A percentile compares a stretch with the other conserved stretches of the same genome.
Evolutionary conservation across 345 rosid genomes (phyloP).

Genomic region (Camelina hispida): DNA sequence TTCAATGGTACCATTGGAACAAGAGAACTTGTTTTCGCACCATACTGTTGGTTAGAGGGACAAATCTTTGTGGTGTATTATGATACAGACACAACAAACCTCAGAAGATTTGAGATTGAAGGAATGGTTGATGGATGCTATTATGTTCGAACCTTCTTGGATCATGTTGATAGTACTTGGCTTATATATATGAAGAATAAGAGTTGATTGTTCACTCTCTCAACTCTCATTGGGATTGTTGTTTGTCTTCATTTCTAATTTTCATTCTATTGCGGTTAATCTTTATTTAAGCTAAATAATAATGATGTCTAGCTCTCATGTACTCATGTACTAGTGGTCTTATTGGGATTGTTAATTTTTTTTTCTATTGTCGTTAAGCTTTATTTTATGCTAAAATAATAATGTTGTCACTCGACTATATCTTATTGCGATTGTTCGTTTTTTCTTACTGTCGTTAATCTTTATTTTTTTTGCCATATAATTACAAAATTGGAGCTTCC

Average conservation of each 20-base stretch:
- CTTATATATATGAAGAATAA: neutral
- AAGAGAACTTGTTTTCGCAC: neutral
- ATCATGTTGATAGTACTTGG: neutral
- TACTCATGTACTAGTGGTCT: neutral
- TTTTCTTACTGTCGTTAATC: too few species aligned
- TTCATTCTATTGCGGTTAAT: too few species aligned
- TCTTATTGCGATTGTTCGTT: too few species aligned
- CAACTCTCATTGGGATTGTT: too few species aligned
- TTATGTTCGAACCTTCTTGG: neutral
- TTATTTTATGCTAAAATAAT: slow-evolving; percentile 1
- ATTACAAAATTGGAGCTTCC: too few species aligned
- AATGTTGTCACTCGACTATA: neutral
- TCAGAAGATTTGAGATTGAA: neutral
- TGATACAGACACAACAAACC: neutral
- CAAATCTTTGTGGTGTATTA: neutral
- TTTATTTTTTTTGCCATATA: too few species aligned
- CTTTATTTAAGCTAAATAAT: too few species aligned
- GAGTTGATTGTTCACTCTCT: neutral
- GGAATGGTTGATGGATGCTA: too few species aligned
- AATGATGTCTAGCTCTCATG: neutral
- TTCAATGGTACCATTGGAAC: neutral
- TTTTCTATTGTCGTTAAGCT: neutral
- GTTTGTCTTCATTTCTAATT: too few species aligned
- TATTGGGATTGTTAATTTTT: neutral
- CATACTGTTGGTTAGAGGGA: too few species aligned